Evolutionary conservation across 352 stramenopile species (phyloP).

Genomic region (Globisporangium cederbergense): DNA sequence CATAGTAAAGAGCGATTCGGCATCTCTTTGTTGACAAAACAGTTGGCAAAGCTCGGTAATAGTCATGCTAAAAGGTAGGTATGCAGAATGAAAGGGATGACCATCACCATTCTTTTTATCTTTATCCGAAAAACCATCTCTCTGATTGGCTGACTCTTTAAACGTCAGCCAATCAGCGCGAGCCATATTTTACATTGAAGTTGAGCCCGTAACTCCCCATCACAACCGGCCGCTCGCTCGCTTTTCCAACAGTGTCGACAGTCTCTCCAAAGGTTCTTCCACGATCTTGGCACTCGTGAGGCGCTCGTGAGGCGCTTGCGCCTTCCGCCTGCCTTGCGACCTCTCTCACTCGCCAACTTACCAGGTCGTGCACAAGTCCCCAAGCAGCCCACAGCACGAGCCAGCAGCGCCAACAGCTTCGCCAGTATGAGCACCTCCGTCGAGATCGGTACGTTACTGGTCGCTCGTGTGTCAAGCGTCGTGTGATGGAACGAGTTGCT

Average conservation of each 20-base stretch:
- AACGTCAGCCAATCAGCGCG: slow-evolving; percentile 15
- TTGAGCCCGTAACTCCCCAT: not conserved
- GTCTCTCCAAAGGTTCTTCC: not conserved
- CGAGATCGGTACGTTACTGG: slow-evolving; percentile 26
- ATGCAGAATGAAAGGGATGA: too few relatives aligned
- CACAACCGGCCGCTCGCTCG: too few relatives aligned
- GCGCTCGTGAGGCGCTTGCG: not conserved
- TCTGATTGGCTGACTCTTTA: slow-evolving; percentile 16
- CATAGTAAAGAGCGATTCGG: too few relatives aligned
- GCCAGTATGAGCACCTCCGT: slow-evolving; percentile 31
- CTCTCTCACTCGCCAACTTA: slow-evolving; percentile 20
- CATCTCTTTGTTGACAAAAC: too few relatives aligned
- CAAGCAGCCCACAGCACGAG: not conserved
- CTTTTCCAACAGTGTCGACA: not conserved
- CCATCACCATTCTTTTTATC: not conserved
- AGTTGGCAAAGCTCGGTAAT: too few relatives aligned
- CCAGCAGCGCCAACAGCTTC: not conserved
- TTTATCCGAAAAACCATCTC: not conserved
- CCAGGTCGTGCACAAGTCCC: slow-evolving; percentile 11
- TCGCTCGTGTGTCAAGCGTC: too few relatives aligned
- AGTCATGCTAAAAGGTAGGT: too few relatives aligned
- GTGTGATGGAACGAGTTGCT: not conserved
- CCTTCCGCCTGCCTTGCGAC: not conserved
- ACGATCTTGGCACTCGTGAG: not conserved
- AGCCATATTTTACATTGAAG: slow-evolving; percentile 12